Percentiles rank a stretch among this genome's conserved stretches.
Conservation (phyloP, 371 early-diverging fungal species). For the Lichtheimia hyalospora region DNA sequence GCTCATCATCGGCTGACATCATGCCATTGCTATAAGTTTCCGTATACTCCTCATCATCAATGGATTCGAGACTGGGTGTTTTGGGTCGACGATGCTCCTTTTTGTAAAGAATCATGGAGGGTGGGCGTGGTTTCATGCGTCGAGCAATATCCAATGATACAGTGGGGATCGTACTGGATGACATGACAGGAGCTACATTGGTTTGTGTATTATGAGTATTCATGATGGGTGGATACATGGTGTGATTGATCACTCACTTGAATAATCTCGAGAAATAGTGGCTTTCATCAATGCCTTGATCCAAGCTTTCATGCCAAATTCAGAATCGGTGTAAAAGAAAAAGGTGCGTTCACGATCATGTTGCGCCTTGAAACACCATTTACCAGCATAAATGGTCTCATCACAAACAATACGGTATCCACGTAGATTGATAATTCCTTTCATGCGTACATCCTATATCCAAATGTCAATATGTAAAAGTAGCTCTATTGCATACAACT, state of each 20-base stretch:
- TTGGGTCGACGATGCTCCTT: slow-evolving; percentile 10
- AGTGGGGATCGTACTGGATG: slow-evolving; percentile 67
- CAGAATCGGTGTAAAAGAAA: slow-evolving; percentile 66
- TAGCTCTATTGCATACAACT: neutral
- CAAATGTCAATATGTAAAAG: neutral
- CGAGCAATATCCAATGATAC: slow-evolving; percentile 62
- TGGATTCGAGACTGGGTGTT: slow-evolving; percentile 4
- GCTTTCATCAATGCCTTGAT: slow-evolving; percentile 72
- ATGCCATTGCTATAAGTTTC: too few species aligned
- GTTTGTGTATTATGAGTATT: neutral
- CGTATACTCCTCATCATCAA: slow-evolving; percentile 5
- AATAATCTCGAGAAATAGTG: slow-evolving; percentile 61
- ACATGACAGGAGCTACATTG: slow-evolving; percentile 58
- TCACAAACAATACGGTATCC: slow-evolving; percentile 51
- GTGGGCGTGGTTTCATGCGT: slow-evolving; percentile 63
- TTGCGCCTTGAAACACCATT: slow-evolving; percentile 59
- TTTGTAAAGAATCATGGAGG: slow-evolving; percentile 46
- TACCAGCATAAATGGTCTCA: slow-evolving; percentile 56
- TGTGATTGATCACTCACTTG: slow-evolving; percentile 21
- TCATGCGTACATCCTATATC: slow-evolving; percentile 48
- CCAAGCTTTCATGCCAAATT: slow-evolving; percentile 58
- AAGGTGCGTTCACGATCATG: slow-evolving; percentile 57
- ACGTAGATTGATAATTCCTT: slow-evolving; percentile 45
- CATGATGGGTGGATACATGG: neutral
- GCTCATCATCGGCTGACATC: slow-evolving; percentile 6